A percentile compares a stretch with the other conserved stretches of the same genome.
Evolutionary conservation across 2,329 filamentous ascomycete species (phyloP).

Genomic region (Byssoonygena ceratinophila): DNA sequence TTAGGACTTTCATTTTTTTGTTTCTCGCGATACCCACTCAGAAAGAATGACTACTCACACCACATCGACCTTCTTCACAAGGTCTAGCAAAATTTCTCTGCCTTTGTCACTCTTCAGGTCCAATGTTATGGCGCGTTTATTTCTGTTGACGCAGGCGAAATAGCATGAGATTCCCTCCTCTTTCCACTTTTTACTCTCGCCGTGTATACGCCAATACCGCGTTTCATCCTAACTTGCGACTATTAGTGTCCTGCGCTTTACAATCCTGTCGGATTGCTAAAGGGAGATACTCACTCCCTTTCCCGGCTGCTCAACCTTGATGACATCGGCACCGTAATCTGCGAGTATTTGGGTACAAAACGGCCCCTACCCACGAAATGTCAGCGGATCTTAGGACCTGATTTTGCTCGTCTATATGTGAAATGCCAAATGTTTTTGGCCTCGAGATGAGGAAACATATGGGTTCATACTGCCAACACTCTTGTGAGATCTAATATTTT

Average conservation of each 20-base stretch:
- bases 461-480: neutral
- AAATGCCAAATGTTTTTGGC: neutral
- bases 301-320: neutral
- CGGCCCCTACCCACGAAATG: neutral
- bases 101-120: neutral
- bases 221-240: neutral
- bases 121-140: neutral
- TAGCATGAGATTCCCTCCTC: neutral
- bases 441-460: neutral
- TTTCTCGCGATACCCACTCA: neutral
- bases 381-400: neutral
- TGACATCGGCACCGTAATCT: neutral
- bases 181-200: constrained; percentile 1
- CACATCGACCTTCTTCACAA: neutral
- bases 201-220: neutral
- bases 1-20: neutral
- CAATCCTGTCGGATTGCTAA: no score
- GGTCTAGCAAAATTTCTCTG: neutral
- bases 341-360: neutral
- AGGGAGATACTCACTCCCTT: neutral
- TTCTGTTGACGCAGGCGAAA: neutral
- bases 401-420: neutral
- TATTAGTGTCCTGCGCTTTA: neutral
- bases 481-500: neutral
- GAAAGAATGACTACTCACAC: neutral